Evolutionary conservation across 179 eudicot species (phyloP), one percentile per base, ranked within the genome.

Genomic region (Monotropa hypopitys): DNA sequence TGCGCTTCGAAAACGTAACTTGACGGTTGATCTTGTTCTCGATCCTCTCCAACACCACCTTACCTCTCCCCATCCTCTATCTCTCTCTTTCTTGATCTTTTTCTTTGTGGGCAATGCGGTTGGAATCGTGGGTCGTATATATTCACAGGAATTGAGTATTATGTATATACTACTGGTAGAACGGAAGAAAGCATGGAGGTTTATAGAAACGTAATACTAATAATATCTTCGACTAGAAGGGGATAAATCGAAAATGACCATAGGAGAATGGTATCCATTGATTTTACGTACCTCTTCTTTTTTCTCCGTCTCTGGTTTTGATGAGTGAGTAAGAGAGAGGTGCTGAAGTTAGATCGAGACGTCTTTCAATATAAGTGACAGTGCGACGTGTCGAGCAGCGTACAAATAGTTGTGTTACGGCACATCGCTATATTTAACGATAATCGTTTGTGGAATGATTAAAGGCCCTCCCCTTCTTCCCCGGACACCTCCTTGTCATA

Each of bases 1-100:
- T 33, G 21, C 76, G 45, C n/a, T 72, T 72, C 28, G 76, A 72
- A 28, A 72, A 72, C 26, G 72, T 68, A 18, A 68, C 72, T 45
- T 68, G 72, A 10, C 72, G 28, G 50, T 68, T 68, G 72, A 40
- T 42, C 72, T 40, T 68, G 72, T 68, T 68, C 72, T 42, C 50
- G 23, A 68, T 68, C 72, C 72, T 68, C 72, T 68, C 72, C 32
- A 68, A 11, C 49, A 68, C 72, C 30, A 68, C 72, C 72, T 68
- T 68, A 10, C 72, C 72, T 21, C 72, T 68, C 50, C 50, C 72
- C 72, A 68, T 68, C 28, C 72, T 68, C 49, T 68, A 2, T 38
- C 30, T 67, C 49, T 67, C 45, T 66, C 57, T 51, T 2, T 51
- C 57, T 51, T 51, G 23, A 20, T 53, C 10, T 54, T 54, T 54